Percentiles rank a stretch among this genome's conserved stretches.
These are phyloP conservation scores for Epichloe gansuensis DNA, from an alignment of 2,329 filamentous ascomycete species.

Conservation along the genomic window DNA sequence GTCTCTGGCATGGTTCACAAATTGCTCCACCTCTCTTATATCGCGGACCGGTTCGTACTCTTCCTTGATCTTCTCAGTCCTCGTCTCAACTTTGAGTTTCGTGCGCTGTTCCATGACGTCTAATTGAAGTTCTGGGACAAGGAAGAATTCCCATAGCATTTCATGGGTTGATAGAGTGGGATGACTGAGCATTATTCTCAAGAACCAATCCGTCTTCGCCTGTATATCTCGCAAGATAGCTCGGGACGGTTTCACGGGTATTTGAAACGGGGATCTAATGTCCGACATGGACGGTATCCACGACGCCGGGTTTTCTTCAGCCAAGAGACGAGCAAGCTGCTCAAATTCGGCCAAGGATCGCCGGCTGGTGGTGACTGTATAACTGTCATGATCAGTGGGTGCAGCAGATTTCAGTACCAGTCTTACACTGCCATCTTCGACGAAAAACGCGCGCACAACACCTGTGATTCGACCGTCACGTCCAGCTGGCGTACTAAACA, in stretches of 20 bases:
- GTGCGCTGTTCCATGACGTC: slow-evolving; percentile 84
- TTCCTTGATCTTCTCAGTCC: slow-evolving; percentile 73
- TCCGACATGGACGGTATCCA: slow-evolving; percentile 76
- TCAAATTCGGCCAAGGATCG: slow-evolving; percentile 84
- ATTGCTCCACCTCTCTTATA: slow-evolving; percentile 79
- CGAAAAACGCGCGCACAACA: slow-evolving; percentile 90
- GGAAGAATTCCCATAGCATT: slow-evolving; percentile 96
- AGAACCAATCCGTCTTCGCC: slow-evolving; percentile 70
- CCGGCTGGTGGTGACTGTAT: slow-evolving; percentile 88
- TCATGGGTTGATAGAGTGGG: slow-evolving; percentile 93
- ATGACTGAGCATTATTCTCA: slow-evolving; percentile 75
- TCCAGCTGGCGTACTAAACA: slow-evolving; percentile 62
- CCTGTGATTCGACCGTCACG: slow-evolving; percentile 75
- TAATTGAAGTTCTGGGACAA: slow-evolving; percentile 85
- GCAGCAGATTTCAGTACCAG: slow-evolving; percentile 90
- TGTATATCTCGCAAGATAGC: slow-evolving; percentile 81
- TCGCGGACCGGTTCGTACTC: slow-evolving; percentile 78
- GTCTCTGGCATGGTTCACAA: slow-evolving; percentile 81
- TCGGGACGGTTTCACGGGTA: slow-evolving; percentile 82
- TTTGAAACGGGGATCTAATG: slow-evolving; percentile 77
- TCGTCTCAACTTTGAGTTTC: slow-evolving; percentile 69
- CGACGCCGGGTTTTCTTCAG: slow-evolving; percentile 84
- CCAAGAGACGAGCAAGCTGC: slow-evolving; percentile 70
- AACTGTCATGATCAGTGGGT: slow-evolving; percentile 66
- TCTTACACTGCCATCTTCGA: slow-evolving; percentile 87